These are phyloP conservation scores for Solanum paucissectum DNA, from an alignment of 257 asterid species.

Conservation along the genomic window DNA sequence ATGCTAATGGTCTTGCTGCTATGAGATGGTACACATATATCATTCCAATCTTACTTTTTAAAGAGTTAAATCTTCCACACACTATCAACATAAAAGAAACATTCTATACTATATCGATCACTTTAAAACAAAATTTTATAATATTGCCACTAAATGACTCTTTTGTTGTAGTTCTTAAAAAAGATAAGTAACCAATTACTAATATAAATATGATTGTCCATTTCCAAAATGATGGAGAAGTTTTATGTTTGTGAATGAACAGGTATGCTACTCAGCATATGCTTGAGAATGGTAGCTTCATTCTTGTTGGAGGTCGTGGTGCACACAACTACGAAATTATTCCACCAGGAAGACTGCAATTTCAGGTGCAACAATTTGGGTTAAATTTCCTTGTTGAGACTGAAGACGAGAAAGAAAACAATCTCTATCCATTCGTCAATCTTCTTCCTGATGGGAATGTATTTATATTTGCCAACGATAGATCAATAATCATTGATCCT, in stretches of 20 bases:
- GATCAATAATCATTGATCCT: constrained; percentile 57
- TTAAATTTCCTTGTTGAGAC: constrained; percentile 54
- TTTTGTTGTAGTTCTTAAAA: background rate
- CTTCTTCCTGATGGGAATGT: constrained; percentile 82
- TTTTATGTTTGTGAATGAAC: background rate
- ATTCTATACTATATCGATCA: background rate
- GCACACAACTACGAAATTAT: constrained; percentile 57
- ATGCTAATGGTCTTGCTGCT: constrained; percentile 24
- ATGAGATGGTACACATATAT: constrained; percentile 40
- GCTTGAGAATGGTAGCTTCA: constrained; percentile 49
- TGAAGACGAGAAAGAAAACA: constrained; percentile 51
- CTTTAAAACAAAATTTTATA: too few relatives aligned
- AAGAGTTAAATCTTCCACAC: background rate
- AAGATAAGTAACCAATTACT: background rate
- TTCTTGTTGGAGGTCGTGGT: constrained; percentile 61
- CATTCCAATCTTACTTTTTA: background rate
- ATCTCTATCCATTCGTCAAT: constrained; percentile 71
- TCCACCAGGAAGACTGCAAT: constrained; percentile 34
- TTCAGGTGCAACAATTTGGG: constrained; percentile 22
- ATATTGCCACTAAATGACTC: background rate
- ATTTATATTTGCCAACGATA: constrained; percentile 61
- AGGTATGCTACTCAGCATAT: constrained; percentile 51
- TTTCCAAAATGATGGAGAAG: background rate
- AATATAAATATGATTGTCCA: background rate
- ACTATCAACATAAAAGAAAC: background rate